Evolutionary conservation across 2,329 filamentous ascomycete species (phyloP), one percentile per base, ranked within the genome.

Genomic region (Anthostomella pinea): DNA sequence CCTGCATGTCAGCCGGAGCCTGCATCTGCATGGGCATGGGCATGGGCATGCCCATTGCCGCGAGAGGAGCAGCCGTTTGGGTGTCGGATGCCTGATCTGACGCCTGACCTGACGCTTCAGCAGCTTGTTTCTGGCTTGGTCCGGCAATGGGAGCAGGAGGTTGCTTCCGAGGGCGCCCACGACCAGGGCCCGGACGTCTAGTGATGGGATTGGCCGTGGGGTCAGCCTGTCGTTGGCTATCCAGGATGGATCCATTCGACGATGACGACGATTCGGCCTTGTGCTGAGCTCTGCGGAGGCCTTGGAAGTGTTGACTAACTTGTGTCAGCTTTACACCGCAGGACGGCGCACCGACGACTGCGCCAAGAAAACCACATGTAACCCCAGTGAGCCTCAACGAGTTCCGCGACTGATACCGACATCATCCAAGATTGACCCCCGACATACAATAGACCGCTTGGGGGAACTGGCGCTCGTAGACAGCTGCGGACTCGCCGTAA

Each of bases 241-340:
- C 65, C 8, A 51, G 41, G 17, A 44, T 29, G 15, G 53, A 38
- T 7, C 65, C 61, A 40, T 61, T 65, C 5, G 60, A 35, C 13
- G 25, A n/a, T n/a, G n/a, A n/a, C n/a, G n/a, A n/a, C n/a, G n/a
- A 23, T 22, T 77, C 75, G 13, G 64, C 54, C 51, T 78, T 79
- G 48, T 73, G 70, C 50, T 77, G 73, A 15, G 73, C 68, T 26
- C 76, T 63, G 17, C 75, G 66, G 13, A 81, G 66, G 18, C 75
- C 75, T 51, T 80, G 77, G 39, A 80, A 80, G 51, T 80, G 77
- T 65, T 80, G 77, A 23, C 76, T 80, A 49, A 22, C 13, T 28
- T 13, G 28, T 23, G 32, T 49, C 38, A 57, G 53, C 21, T 17
- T 23, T 35, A 22, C 27, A 45, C 36, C 26, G 11, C 17, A 28